phyloP scores from a whole-genome alignment of 768 basidiomycete genomes.

The Russula emetica region DNA sequence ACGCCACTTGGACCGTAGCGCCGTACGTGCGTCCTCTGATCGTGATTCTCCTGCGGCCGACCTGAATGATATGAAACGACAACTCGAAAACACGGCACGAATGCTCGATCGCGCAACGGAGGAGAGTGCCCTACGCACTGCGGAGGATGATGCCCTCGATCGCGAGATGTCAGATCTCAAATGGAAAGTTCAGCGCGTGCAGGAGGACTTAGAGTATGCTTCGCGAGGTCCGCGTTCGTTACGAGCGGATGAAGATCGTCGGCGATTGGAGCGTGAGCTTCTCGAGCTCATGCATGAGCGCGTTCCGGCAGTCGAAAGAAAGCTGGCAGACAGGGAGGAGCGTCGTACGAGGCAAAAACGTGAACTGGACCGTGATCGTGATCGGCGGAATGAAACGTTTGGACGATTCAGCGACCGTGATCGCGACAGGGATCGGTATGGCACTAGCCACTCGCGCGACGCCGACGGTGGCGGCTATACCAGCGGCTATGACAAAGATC shows the following conservation, averaged over 20 bases:
- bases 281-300: conserved; percentile 83
- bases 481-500: conserved; percentile 42
- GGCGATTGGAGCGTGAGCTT: conserved; percentile 84
- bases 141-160: conserved; percentile 88
- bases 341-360: conserved; percentile 72
- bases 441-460: conserved; percentile 31
- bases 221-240: conserved; percentile 66
- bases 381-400: conserved; percentile 77
- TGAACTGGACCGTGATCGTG: conserved; percentile 73
- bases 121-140: conserved; percentile 55
- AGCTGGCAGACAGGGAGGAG: conserved; percentile 74
- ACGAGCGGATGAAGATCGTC: conserved; percentile 78
- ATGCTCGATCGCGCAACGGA: conserved; percentile 72
- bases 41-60: conserved; percentile 58
- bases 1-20: conserved; percentile 80
- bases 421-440: conserved; percentile 34
- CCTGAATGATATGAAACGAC: conserved; percentile 80
- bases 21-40: conserved; percentile 71
- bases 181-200: conserved; percentile 78
- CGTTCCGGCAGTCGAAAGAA: conserved; percentile 85
- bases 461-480: conserved; percentile 36
- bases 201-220: conserved; percentile 88
- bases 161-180: conserved; percentile 83
- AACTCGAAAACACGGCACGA: conserved; percentile 71
- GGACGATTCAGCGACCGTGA: conserved; percentile 58